Conservation (phyloP, 129 eudicot genomes). For the Kitagawia praeruptora region DNA sequence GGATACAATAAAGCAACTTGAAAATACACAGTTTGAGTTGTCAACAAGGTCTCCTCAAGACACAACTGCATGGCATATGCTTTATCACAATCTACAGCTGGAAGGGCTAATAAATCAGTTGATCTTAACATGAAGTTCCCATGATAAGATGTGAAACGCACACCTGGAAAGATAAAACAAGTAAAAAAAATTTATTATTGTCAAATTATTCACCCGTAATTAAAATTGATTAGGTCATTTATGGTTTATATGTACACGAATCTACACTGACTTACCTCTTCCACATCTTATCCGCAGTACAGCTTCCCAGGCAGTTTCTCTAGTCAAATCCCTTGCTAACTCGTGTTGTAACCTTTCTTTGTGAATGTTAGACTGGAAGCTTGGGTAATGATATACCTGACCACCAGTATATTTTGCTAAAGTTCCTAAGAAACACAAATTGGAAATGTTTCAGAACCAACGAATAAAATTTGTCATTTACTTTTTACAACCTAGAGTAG, state of each 20-base stretch:
- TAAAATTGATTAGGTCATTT: neutral
- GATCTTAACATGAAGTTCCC: constrained; percentile 98
- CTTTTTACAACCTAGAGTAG: neutral
- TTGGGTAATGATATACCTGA: constrained; percentile 87
- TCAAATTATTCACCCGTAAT: neutral
- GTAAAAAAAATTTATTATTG: neutral
- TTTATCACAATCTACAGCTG: constrained; percentile 98
- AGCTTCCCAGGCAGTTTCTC: constrained; percentile 99
- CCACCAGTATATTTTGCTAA: constrained; percentile 98
- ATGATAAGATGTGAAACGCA: constrained; percentile 89
- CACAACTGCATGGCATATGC: constrained; percentile 92
- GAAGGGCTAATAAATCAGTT: constrained; percentile 91
- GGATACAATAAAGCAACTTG: constrained; percentile 99
- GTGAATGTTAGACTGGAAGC: constrained; percentile 61
- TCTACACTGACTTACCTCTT: constrained; percentile 45
- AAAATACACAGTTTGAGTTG: constrained; percentile 73
- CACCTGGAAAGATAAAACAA: constrained; percentile 36
- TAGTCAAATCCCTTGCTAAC: constrained; percentile 80
- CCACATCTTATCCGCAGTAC: constrained; percentile 99
- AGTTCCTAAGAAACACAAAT: constrained; percentile 45
- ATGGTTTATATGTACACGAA: neutral
- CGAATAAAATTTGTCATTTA: neutral
- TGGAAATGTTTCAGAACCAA: constrained; percentile 3
- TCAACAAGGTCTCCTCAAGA: constrained; percentile 85
- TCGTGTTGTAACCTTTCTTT: constrained; percentile 82